phyloP scores from a whole-genome alignment of 208 protist species.

The Trypanosoma lewisi region DNA sequence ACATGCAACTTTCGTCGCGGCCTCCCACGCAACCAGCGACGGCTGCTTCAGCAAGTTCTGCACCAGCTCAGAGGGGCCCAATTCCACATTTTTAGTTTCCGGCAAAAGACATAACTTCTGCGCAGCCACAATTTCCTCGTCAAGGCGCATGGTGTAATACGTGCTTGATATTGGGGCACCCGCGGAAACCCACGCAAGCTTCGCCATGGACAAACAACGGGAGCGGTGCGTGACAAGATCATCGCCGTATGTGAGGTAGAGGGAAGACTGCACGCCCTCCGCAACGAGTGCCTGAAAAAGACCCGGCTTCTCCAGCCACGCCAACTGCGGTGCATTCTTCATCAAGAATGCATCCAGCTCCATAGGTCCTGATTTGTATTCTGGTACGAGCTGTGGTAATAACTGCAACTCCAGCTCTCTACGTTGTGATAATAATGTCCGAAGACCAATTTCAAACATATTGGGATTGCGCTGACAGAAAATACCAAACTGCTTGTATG shows the following conservation, averaged over 20 bases:
- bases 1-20: conserved; percentile 45
- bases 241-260: conserved; percentile 51
- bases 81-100: conserved; percentile 24
- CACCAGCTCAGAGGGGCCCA: conserved; percentile 55
- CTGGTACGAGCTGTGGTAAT: conserved; percentile 54
- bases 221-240: conserved; percentile 46
- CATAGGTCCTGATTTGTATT: conserved; percentile 15
- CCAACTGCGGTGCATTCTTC: conserved; percentile 62
- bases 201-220: conserved; percentile 53
- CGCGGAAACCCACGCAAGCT: conserved; percentile 53
- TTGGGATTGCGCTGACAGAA: conserved; percentile 53
- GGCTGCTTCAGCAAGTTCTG: conserved; percentile 53
- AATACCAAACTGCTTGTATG: conserved; percentile 44
- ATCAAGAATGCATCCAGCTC: conserved; percentile 57
- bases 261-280: conserved; percentile 34
- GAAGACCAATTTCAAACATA: conserved; percentile 49
- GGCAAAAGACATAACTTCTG: conserved; percentile 53
- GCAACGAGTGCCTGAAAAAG: conserved; percentile 54
- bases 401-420: conserved; percentile 79
- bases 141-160: conserved; percentile 41
- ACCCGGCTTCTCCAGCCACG: conserved; percentile 61
- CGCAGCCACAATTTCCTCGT: conserved; percentile 37
- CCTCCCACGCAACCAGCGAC: conserved; percentile 57
- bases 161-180: conserved; percentile 31
- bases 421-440: conserved; percentile 39